Conservation (phyloP, 257 asterid genomes). For the Thymus mandschuricus region DNA sequence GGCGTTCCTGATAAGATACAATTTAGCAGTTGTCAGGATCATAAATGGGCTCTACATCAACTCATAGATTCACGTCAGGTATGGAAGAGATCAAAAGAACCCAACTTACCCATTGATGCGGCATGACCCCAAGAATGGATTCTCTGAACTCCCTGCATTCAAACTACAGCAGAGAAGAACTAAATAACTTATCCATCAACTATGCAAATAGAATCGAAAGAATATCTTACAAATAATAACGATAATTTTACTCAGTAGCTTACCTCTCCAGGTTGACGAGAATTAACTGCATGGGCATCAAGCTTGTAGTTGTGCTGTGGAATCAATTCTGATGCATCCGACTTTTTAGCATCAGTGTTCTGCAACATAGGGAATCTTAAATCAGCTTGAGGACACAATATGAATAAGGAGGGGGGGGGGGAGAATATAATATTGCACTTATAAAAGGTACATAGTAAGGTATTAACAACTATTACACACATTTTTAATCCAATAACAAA, state of each 20-base stretch:
- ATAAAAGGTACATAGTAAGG: neutral
- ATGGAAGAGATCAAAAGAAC: constrained; percentile 13
- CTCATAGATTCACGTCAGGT: constrained; percentile 10
- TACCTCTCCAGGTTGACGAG: constrained; percentile 99
- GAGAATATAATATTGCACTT: neutral
- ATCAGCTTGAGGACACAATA: constrained; percentile 32
- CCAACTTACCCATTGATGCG: constrained; percentile 90
- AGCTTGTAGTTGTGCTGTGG: constrained; percentile 98
- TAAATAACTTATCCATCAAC: constrained; percentile 28
- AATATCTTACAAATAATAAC: neutral
- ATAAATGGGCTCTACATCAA: constrained; percentile 22
- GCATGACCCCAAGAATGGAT: constrained; percentile 96
- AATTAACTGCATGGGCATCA: constrained; percentile 83
- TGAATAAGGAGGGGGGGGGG: neutral
- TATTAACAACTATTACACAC: neutral
- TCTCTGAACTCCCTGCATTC: constrained; percentile 98
- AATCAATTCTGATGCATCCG: constrained; percentile 83
- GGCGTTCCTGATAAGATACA: constrained; percentile 72
- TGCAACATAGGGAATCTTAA: constrained; percentile 41
- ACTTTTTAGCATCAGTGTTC: constrained; percentile 66
- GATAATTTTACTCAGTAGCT: constrained; percentile 8
- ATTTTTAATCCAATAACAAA: neutral
- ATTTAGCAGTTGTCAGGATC: constrained; percentile 29
- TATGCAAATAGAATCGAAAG: neutral
- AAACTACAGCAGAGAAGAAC: constrained; percentile 57